Evolutionary conservation across 352 stramenopile genomes (phyloP).

Genomic region (Labyrinthula sp.): DNA sequence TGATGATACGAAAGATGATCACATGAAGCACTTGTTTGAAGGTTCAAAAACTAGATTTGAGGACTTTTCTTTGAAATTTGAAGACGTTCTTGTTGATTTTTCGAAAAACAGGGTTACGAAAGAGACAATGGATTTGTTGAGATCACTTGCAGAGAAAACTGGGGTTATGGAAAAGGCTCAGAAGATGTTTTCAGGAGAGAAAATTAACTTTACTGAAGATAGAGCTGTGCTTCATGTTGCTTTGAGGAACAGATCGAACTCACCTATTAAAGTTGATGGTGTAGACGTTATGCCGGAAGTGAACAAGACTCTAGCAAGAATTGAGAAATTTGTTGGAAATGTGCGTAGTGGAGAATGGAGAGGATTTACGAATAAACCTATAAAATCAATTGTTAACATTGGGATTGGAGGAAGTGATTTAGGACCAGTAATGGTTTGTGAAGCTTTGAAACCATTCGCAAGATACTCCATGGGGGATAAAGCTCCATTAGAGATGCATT

Average conservation of each 20-base stretch:
- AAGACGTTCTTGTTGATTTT: conserved; percentile 58
- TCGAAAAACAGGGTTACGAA: conserved; percentile 53
- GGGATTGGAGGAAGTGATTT: conserved; percentile 85
- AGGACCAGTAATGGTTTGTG: conserved; percentile 84
- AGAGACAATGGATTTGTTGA: conserved; percentile 39
- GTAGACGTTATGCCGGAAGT: conserved; percentile 81
- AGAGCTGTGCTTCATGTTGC: conserved; percentile 84
- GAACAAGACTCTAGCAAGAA: conserved; percentile 74
- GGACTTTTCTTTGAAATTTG: no score
- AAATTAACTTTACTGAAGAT: conserved; percentile 86
- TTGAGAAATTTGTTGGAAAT: conserved; percentile 67
- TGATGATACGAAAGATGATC: no score
- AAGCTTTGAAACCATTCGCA: conserved; percentile 63
- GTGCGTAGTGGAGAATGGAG: conserved; percentile 58
- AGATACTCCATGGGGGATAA: conserved; percentile 56
- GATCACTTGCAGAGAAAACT: conserved; percentile 29
- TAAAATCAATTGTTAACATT: conserved; percentile 85
- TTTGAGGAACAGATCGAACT: conserved; percentile 54
- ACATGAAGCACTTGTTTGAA: no score
- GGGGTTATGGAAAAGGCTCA: conserved; percentile 31
- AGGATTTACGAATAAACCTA: conserved; percentile 71
- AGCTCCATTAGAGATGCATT: conserved; percentile 66
- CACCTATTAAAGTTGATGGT: conserved; percentile 66
- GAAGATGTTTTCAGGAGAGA: conserved; percentile 67
- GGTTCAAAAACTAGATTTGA: no score